A percentile compares a stretch with the other conserved stretches of the same genome.
Evolutionary conservation across 148 eudicot species (phyloP).

Genomic region (Silene latifolia): DNA sequence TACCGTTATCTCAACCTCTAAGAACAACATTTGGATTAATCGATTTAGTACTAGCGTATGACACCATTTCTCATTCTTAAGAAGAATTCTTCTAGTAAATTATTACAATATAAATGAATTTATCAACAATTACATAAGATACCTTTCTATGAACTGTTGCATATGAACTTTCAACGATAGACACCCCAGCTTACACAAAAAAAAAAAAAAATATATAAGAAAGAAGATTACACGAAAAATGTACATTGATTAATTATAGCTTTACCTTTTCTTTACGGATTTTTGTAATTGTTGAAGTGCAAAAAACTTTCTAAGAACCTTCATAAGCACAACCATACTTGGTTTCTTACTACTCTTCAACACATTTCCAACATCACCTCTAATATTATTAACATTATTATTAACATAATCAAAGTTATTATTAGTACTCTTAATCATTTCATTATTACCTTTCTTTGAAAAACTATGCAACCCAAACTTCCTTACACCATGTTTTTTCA

Average conservation of each 20-base stretch:
- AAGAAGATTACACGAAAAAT: neutral
- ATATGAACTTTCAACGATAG: too few species aligned
- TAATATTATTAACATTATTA: neutral
- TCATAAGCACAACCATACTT: slow-evolving; percentile 30
- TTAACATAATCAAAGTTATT: neutral
- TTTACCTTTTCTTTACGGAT: slow-evolving; percentile 25
- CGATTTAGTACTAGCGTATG: too few species aligned
- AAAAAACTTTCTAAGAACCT: slow-evolving; percentile 41
- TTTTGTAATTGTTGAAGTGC: slow-evolving; percentile 33
- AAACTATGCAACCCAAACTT: slow-evolving; percentile 5
- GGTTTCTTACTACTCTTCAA: slow-evolving; percentile 29
- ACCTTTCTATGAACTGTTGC: too few species aligned
- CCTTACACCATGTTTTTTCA: slow-evolving; percentile 18
- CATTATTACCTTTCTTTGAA: slow-evolving; percentile 9
- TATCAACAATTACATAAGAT: too few species aligned
- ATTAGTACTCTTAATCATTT: slow-evolving; percentile 3
- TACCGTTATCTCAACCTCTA: too few species aligned
- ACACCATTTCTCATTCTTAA: too few species aligned
- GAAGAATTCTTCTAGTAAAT: too few species aligned
- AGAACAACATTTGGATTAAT: too few species aligned
- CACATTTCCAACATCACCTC: slow-evolving; percentile 6
- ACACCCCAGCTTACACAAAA: too few species aligned
- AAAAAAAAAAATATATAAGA: too few species aligned
- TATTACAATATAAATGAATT: too few species aligned
- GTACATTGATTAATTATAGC: slow-evolving; percentile 4